These are phyloP conservation scores for Coemansia sp. DNA, from an alignment of 192 early-diverging fungal genomes.

Conservation along the genomic window DNA sequence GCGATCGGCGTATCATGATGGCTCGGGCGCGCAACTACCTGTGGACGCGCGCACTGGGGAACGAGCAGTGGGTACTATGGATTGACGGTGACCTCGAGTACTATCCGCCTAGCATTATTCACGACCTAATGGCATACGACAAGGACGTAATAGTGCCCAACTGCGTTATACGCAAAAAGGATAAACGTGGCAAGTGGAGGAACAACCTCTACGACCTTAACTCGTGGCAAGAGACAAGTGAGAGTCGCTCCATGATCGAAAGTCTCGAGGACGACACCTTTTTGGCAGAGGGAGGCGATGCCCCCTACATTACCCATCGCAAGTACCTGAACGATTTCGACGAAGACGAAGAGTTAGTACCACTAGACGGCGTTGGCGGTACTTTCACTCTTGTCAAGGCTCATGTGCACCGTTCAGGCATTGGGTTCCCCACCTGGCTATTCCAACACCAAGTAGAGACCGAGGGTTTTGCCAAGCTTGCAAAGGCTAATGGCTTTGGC, in stretches of 20 bases:
- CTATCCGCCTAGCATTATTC: constrained; percentile 64
- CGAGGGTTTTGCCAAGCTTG: constrained; percentile 74
- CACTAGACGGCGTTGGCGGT: constrained; percentile 68
- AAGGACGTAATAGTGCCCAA: constrained; percentile 73
- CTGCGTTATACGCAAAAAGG: constrained; percentile 49
- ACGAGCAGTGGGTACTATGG: constrained; percentile 75
- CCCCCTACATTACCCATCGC: constrained; percentile 36
- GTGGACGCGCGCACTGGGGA: constrained; percentile 58
- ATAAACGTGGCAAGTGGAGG: constrained; percentile 52
- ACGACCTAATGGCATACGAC: constrained; percentile 63
- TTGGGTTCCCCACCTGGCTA: constrained; percentile 64
- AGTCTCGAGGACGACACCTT: constrained; percentile 42
- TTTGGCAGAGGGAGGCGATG: constrained; percentile 45
- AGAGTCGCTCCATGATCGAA: constrained; percentile 52
- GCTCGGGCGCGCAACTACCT: constrained; percentile 65
- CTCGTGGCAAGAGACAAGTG: constrained; percentile 66
- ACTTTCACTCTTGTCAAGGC: constrained; percentile 70
- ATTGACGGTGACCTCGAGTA: constrained; percentile 70
- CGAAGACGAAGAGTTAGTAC: constrained; percentile 51
- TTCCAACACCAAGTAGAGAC: constrained; percentile 72
- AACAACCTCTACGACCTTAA: constrained; percentile 67
- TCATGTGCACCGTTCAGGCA: constrained; percentile 66
- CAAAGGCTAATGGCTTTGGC: constrained; percentile 62
- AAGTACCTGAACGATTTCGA: constrained; percentile 40
- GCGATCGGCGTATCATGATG: constrained; percentile 61